Base-by-base conservation (phyloP, 495 filamentous ascomycete species). In the Immersiella caudata region DNA sequence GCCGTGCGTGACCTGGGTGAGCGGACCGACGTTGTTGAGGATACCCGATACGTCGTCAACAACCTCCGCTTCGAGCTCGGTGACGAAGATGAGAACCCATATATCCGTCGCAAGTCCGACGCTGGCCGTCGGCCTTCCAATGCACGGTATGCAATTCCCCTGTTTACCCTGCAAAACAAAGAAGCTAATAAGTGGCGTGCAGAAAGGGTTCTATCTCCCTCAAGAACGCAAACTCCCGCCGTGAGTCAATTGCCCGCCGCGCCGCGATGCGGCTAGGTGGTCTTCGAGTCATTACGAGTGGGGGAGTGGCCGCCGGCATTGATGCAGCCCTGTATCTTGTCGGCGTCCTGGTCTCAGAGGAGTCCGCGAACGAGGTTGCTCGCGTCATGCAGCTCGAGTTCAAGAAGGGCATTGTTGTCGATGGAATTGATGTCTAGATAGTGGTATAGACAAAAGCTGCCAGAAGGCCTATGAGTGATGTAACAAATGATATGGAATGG, bases 271-370 rank as follows among this genome's bases (percentile, higher is more conserved):
- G 84, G 33, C 82, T 91, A 29, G 86, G 87, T 72, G 88, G 90
- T 20, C 83, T 94, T 73, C 83, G 89, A 68, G 84, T 96, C 54
- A 86, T 96, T 68, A 94, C 92, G 36, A 84, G 83, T 74, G 91
- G 91, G 62, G 92, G 92, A 58, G 81, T 92, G 61, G 89, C 88
- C 68, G 87, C 88, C 74, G 92, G 92, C 67, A 78, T 94, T 33
- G 92, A 96, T 81, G 92, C 91, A 21, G 79, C 86, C 65, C 78
- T 93, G 78, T 92, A 93, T 80, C 79, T 96, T 70, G 89, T 94
- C 58, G 89, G 86, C 78, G 87, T 88, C 62, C 79, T 94, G 75
- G 88, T 92, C 22, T 85, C 82, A 14, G 82, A 88, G 68, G 90
- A 91, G 22, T 79, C 84, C 52, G 90, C 90, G 25, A 82, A 86